These are phyloP conservation scores for Flaveria bidentis DNA, from an alignment of 129 eudicot genomes.

Conservation along the genomic window DNA sequence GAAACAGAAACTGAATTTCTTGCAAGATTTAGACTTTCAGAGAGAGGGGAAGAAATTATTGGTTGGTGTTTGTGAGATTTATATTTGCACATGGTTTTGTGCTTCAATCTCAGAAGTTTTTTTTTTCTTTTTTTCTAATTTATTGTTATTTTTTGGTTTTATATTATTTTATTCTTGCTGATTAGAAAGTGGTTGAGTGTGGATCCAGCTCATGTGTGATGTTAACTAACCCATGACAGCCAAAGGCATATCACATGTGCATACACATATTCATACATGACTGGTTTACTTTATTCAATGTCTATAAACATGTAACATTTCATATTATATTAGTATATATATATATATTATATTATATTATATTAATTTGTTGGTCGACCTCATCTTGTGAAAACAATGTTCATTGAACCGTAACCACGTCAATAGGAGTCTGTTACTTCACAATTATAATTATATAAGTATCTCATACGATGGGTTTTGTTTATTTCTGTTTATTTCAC, in stretches of 20 bases:
- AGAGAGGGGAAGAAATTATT: conserved; percentile 36
- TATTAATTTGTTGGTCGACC: no score
- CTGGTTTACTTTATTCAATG: not conserved
- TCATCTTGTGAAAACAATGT: no score
- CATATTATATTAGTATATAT: not conserved
- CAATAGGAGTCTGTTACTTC: no score
- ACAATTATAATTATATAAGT: no score
- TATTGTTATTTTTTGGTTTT: not conserved
- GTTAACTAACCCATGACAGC: conserved; percentile 67
- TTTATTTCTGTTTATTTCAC: no score
- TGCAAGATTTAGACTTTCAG: conserved; percentile 32
- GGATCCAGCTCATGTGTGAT: conserved; percentile 90
- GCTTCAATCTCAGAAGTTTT: conserved; percentile 40
- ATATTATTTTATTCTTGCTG: conserved; percentile 34
- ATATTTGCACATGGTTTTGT: conserved; percentile 51
- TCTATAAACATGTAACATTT: not conserved
- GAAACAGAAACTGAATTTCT: conserved; percentile 23
- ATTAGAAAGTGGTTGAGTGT: conserved; percentile 74
- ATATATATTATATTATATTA: no score
- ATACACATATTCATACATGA: conserved; percentile 27
- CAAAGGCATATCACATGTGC: conserved; percentile 39
- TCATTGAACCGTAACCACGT: no score
- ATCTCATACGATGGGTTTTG: no score
- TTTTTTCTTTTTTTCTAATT: not conserved
- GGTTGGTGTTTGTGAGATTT: conserved; percentile 37